Conservation (phyloP, 805 yeast genomes). For the Monosporozyma unispora region DNA sequence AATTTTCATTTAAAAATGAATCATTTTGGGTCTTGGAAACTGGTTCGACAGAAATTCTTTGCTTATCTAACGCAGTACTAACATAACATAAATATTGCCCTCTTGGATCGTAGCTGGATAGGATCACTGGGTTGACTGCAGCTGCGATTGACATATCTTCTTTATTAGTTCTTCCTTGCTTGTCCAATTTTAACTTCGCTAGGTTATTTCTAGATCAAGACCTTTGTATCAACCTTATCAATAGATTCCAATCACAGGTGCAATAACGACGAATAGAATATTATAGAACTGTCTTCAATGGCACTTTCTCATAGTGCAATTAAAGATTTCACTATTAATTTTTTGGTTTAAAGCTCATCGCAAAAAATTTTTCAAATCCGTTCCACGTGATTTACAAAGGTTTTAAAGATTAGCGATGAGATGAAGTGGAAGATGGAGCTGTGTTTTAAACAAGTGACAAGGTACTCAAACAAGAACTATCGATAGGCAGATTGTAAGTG, state of each 20-base stretch:
- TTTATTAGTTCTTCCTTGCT: neutral
- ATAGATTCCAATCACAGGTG: neutral
- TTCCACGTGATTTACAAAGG: neutral
- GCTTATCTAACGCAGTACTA: constrained; percentile 59
- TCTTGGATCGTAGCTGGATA: constrained; percentile 50
- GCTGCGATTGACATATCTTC: constrained; percentile 11
- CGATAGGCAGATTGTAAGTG: too few relatives aligned
- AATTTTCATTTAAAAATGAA: constrained; percentile 25
- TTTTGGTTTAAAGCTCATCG: constrained; percentile 1
- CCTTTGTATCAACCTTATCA: neutral
- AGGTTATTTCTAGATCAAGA: neutral
- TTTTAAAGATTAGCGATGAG: neutral
- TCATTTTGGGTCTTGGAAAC: constrained; percentile 29
- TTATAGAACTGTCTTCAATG: neutral
- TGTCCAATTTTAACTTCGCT: neutral
- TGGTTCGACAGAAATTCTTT: constrained; percentile 57
- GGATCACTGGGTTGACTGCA: constrained; percentile 10
- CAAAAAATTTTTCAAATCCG: constrained; percentile 3
- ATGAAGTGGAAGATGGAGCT: neutral
- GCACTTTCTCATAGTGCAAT: neutral
- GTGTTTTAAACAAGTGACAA: neutral
- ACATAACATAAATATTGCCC: constrained; percentile 59
- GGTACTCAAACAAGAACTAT: too few relatives aligned
- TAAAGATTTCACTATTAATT: neutral
- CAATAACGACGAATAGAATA: too few relatives aligned